Conservation (phyloP, 169 alveolate genomes). For the Plasmodium gallinaceum region DNA sequence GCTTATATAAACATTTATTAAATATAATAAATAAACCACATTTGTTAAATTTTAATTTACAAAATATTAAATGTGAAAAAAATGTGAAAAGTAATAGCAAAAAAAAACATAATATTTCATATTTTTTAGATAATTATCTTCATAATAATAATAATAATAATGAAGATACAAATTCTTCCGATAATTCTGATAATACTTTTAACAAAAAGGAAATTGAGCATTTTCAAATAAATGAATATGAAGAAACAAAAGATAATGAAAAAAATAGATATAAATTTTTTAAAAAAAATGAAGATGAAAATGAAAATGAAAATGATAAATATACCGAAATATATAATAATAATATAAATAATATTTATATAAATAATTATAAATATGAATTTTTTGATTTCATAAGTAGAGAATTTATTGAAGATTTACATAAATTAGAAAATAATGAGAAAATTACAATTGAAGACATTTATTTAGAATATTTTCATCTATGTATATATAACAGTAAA, state of each 20-base stretch:
- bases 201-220: constrained; percentile 2
- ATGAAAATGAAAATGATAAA: background rate
- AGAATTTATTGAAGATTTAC: constrained; percentile 24
- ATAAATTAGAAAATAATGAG: constrained; percentile 26
- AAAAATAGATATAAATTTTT: background rate
- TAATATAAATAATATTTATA: background rate
- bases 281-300: background rate
- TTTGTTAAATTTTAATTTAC: constrained; percentile 16
- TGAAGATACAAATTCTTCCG: background rate
- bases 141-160: background rate
- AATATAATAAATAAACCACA: constrained; percentile 23
- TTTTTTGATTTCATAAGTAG: constrained; percentile 27
- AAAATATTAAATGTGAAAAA: constrained; percentile 3
- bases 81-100: background rate
- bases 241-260: background rate
- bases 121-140: constrained; percentile 4
- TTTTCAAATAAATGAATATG: constrained; percentile 8
- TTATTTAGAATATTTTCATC: constrained; percentile 47
- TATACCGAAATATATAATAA: background rate
- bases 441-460: constrained; percentile 46
- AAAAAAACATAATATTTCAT: constrained; percentile 2
- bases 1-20: constrained; percentile 24
- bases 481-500: constrained; percentile 64
- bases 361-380: constrained; percentile 32
- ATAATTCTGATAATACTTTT: background rate